Base-by-base conservation (phyloP, 768 basidiomycete genomes). In the Lentinula edodes region DNA sequence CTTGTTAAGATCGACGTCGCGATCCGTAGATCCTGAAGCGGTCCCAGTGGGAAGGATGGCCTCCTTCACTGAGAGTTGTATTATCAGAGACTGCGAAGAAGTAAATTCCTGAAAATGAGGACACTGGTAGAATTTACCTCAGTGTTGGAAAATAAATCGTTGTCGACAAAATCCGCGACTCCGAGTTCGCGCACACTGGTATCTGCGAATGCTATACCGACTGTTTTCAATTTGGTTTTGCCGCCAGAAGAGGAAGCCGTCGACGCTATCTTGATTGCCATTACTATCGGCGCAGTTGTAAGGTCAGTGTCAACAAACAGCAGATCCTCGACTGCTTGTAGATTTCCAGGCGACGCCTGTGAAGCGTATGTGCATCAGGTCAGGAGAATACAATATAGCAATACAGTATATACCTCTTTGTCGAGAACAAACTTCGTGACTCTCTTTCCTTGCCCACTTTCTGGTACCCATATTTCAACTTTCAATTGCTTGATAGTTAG, bases 31-130 rank as follows among this genome's bases (percentile, higher is more conserved):
- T 0, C 89, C 90, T 42, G 85, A 81, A 0, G 76, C 75, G 5
- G 90, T 89, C n/a, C 89, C 89, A 0, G 84, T 85, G 1, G 90
- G 80, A 45, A 98, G 78, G 58, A 98, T 81, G 3, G 93, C 94
- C 73, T 99, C 97, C 71, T 98, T 98, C n/a, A 94, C 92, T 0
- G 93, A 95, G 2, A 98, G 83, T 71, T 99, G 97, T 62, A 98
- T 98, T 39, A 98, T 77, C 38, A 98, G 82, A 1, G 94, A 94
- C 96, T 98, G 67, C 7, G 23, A 43, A n/a, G 3, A 34, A 28
- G 16, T 50, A 3, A 42, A 34, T 56, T 9, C 12, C 23, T n/a
- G 35, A 16, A 7, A 23, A 3, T 34, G 32, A 36, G 1, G 35
- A 9, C 8, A n/a, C 18, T 13, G 1, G 12, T 34, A 58, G 28